phyloP scores from a whole-genome alignment of 768 basidiomycete species.

The Basidioascus undulatus region DNA sequence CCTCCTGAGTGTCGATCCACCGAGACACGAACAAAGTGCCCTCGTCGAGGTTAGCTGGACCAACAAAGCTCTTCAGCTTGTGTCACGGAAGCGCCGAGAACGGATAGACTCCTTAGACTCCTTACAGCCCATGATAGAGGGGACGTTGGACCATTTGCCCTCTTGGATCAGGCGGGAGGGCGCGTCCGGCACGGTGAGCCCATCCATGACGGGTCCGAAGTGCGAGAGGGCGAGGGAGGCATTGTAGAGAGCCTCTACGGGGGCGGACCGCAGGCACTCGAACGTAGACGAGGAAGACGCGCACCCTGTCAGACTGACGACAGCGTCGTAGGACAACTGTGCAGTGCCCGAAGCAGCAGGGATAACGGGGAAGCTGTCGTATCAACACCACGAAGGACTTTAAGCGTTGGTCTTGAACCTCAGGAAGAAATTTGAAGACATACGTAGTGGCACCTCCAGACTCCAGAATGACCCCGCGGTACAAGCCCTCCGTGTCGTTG shows the following conservation, averaged over 20 bases:
- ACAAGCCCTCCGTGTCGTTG: conserved; percentile 6
- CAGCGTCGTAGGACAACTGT: background rate
- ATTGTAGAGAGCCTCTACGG: background rate
- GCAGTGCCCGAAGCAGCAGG: background rate
- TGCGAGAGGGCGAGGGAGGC: background rate
- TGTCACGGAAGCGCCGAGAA: too few species aligned
- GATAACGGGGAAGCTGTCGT: background rate
- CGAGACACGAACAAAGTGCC: background rate
- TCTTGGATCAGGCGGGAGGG: background rate
- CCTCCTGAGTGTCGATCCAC: background rate
- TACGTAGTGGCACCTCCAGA: too few species aligned
- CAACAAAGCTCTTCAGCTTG: too few species aligned
- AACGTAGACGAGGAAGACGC: background rate
- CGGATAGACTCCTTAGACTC: too few species aligned
- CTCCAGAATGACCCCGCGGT: too few species aligned
- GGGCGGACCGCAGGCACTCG: background rate
- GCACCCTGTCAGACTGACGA: background rate
- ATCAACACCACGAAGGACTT: background rate
- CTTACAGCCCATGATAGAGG: background rate
- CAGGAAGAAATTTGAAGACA: too few species aligned
- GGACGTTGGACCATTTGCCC: background rate
- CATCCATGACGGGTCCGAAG: background rate
- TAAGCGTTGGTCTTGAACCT: too few species aligned
- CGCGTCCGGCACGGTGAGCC: background rate
- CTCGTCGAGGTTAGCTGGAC: conserved; percentile 1